Evolutionary conservation across 2,329 filamentous ascomycete species (phyloP), one percentile per base, ranked within the genome.

Genomic region (Hypoxylon sp.): DNA sequence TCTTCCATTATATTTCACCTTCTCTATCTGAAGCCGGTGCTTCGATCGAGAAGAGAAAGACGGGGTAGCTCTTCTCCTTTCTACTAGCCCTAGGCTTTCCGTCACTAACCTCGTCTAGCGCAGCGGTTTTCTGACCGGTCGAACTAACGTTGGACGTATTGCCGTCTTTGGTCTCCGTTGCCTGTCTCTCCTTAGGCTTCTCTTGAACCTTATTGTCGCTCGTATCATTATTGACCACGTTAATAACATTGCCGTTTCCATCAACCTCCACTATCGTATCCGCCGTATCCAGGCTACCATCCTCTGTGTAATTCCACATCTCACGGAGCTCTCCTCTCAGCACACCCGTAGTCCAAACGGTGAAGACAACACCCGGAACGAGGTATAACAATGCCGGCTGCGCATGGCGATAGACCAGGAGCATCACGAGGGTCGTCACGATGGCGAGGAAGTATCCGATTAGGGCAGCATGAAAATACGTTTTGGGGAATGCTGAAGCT

Each of bases 311-410:
- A 2, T 82, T 82, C 91, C 92, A 96, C 87, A 98, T 90, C 42
- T 89, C 78, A 52, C 81, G 82, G 1, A 95, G 68, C 74, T 98
- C 93, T 1, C 93, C 91, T 9, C 89, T 87, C 16, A 85, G 75
- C 3, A 89, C 71, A 0, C 91, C 95, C 1, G 91, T 96, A 2
- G 88, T 78, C 91, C 93, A 96, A 0, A 96, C 75, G 1, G 90
- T 86, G 1, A 86, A 83, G 4, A 97, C 80, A 0, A 98, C 93
- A 0, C 92, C 90, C 0, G 95, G 95, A 0, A 98, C 96, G 5
- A 99, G 87, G 75, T 98, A 98, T 12, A 99, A 81, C 30, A 99
- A 83, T 6, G 96, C 95, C 0, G 95, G 95, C 75, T 99, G 95
- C 2, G 92, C 93, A 67, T 93, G 93, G 48, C 90, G 85, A 73